Percentiles rank a stretch among this genome's conserved stretches.
These are phyloP conservation scores for Cladophialophora psammophila DNA, from an alignment of 2,329 filamentous ascomycete species.

Conservation along the genomic window DNA sequence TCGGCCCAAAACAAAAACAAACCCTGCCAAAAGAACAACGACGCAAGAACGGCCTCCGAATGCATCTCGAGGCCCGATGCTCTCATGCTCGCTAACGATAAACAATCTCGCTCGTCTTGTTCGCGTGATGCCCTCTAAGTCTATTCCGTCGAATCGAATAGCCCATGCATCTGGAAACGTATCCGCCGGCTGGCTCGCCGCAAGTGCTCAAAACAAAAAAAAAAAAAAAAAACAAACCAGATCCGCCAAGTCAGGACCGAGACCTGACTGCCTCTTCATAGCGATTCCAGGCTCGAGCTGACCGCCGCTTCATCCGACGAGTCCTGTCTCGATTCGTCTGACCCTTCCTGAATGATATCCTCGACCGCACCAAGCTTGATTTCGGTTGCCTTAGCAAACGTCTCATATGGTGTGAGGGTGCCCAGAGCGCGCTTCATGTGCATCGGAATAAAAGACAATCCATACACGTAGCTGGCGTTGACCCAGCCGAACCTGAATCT, in stretches of 20 bases:
- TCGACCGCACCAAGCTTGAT: constrained; percentile 36
- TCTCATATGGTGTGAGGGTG: constrained; percentile 84
- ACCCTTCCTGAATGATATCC: constrained; percentile 37
- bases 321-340: constrained; percentile 34
- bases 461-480: constrained; percentile 96
- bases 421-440: constrained; percentile 90
- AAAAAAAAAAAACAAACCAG: not conserved
- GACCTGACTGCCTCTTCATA: not conserved
- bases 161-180: constrained; percentile 9
- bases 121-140: constrained; percentile 10
- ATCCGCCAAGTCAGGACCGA: not conserved
- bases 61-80: constrained; percentile 2
- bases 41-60: not conserved
- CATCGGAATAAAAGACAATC: constrained; percentile 83
- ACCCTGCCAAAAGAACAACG: not conserved
- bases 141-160: constrained; percentile 10
- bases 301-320: constrained; percentile 31
- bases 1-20: not conserved
- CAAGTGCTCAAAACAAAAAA: constrained; percentile 1
- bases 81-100: constrained; percentile 19
- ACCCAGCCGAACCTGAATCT: constrained; percentile 89
- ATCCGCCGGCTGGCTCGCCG: not conserved
- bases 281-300: constrained; percentile 24
- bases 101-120: constrained; percentile 11
- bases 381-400: constrained; percentile 72